Base-by-base conservation (phyloP, 1,139 yeast species). In the Hanseniaspora gamundiae region DNA sequence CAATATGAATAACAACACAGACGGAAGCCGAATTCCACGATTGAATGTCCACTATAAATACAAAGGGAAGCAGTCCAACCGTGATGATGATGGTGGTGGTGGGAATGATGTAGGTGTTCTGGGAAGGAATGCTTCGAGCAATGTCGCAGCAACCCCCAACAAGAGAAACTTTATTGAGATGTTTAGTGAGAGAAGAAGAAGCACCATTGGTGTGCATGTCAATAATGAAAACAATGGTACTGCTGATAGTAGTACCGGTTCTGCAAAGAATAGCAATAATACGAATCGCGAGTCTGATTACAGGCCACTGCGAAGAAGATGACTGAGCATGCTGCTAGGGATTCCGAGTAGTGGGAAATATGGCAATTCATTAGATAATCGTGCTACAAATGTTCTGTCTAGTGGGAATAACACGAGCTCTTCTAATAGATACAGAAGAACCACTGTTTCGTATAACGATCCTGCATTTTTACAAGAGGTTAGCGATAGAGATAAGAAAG, bases 401-500 rank as follows among this genome's bases (percentile, higher is more conserved):
- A n/a, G n/a, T n/a, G n/a, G n/a, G n/a, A n/a, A n/a, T n/a, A n/a
- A n/a, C n/a, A n/a, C n/a, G n/a, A n/a, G n/a, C n/a, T n/a, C n/a
- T n/a, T n/a, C n/a, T n/a, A n/a, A n/a, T 11, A 10, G 10, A 21
- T 17, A 21, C 16, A 21, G 29, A 4, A 36, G 17, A 36, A 9
- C 39, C 9, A n/a, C 29, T 11, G 21, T 33, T 14, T 48, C 49
- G 38, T 55, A 49, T 44, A 56, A 56, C 9, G 57, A 54, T 47
- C 56, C 56, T 4, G 46, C 47, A 8, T 52, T 51, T 9, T 52
- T 55, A 8, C 57, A 55, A 41, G 56, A 53, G 40, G 56, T 55
- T 4, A 55, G 52, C 35, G 49, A 51, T 36, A 48, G 56, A 8
- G 50, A 48, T 39, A 44, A 11, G 45, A 49, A 33, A 30, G 17